Evolutionary conservation across 805 yeast species (phyloP).

Genomic region (Cyberlindnera saturnus): DNA sequence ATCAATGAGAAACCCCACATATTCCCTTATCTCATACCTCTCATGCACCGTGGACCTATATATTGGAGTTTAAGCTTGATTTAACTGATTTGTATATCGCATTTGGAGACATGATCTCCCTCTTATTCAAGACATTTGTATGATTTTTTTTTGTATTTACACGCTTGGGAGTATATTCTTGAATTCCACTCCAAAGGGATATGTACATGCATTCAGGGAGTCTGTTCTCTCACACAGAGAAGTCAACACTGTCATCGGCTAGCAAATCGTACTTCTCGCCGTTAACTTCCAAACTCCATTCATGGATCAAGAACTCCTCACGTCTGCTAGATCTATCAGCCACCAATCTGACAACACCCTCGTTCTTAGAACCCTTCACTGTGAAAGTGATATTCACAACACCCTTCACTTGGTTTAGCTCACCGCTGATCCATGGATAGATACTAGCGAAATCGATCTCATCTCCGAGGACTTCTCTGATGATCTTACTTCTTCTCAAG

Average conservation of each 20-base stretch:
- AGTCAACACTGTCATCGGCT: slow-evolving; percentile 37
- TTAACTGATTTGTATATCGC: no score
- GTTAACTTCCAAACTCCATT: slow-evolving; percentile 53
- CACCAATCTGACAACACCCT: slow-evolving; percentile 51
- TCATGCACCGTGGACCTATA: no score
- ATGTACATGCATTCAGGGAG: neutral
- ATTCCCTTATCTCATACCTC: neutral
- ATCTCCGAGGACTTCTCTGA: slow-evolving; percentile 61
- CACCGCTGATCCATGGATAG: slow-evolving; percentile 88
- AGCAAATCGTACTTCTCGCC: slow-evolving; percentile 42
- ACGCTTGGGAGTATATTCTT: no score
- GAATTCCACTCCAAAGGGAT: no score
- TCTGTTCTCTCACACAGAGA: slow-evolving; percentile 14
- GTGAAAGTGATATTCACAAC: slow-evolving; percentile 65
- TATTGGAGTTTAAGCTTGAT: no score
- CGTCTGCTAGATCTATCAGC: slow-evolving; percentile 63
- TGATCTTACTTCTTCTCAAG: slow-evolving; percentile 65
- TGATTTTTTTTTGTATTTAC: neutral
- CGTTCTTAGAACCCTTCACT: slow-evolving; percentile 61
- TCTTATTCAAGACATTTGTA: no score
- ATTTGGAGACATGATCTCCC: no score
- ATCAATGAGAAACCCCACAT: slow-evolving; percentile 1
- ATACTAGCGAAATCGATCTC: slow-evolving; percentile 67
- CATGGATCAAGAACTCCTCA: slow-evolving; percentile 51
- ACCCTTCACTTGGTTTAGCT: slow-evolving; percentile 78